phyloP scores from a whole-genome alignment of 225 moss, liverwort and hornwort species.

The Takakia lepidozioides region DNA sequence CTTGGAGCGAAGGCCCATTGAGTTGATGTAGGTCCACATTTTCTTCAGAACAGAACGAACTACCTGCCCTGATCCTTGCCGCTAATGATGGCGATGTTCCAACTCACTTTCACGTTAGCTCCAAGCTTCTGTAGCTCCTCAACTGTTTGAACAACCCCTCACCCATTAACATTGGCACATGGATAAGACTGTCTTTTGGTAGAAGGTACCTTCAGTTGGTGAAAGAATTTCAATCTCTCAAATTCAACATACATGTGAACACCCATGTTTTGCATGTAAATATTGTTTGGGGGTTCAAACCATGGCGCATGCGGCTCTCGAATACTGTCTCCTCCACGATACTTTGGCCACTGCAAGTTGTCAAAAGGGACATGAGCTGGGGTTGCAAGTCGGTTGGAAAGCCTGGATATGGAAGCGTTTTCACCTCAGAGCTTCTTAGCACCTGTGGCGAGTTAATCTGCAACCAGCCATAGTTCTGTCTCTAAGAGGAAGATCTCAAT shows the following conservation, averaged over 20 bases:
- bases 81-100: constrained; percentile 63
- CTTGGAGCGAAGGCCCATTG: no score
- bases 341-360: constrained; percentile 75
- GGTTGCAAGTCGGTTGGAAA: constrained; percentile 98
- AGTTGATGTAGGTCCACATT: no score
- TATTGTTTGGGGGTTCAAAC: constrained; percentile 19
- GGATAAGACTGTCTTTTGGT: no score
- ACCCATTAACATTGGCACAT: no score
- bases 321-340: constrained; percentile 93
- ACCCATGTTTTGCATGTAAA: not conserved
- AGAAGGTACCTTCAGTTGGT: no score
- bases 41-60: not conserved
- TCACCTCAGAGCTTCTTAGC: constrained; percentile 49
- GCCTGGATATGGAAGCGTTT: constrained; percentile 85
- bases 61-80: constrained; percentile 75
- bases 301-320: constrained; percentile 97
- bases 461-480: no score
- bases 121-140: constrained; percentile 93
- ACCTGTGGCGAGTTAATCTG: constrained; percentile 68
- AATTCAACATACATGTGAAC: not conserved
- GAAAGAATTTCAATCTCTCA: no score
- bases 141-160: constrained; percentile 46
- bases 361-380: constrained; percentile 88
- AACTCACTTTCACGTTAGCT: constrained; percentile 63
- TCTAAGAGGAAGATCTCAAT: no score